A percentile compares a stretch with the other conserved stretches of the same genome.
Evolutionary conservation across 2,329 filamentous ascomycete genomes (phyloP).

Genomic region (Phaeoacremonium minimum): DNA sequence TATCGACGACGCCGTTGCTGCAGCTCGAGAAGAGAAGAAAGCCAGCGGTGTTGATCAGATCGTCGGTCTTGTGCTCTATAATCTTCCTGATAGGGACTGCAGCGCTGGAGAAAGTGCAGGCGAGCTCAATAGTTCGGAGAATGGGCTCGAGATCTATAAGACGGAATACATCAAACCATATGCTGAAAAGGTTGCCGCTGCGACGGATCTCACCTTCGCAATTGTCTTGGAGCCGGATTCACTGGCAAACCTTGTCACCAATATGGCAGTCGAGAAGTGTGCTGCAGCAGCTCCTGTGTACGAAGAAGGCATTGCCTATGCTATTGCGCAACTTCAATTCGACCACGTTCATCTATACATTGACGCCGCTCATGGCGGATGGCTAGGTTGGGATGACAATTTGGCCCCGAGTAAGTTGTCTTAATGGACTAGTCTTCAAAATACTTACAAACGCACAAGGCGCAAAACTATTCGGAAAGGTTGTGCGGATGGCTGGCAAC

Average conservation of each 20-base stretch:
- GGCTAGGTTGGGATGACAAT: constrained; percentile 35
- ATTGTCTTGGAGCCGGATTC: constrained; percentile 39
- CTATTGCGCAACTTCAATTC: constrained; percentile 31
- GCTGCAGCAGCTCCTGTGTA: constrained; percentile 30
- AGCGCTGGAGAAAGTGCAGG: constrained; percentile 35
- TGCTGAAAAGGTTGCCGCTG: constrained; percentile 27
- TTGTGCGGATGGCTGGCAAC: constrained; percentile 27
- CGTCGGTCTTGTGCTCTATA: constrained; percentile 37
- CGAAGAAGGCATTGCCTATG: constrained; percentile 34
- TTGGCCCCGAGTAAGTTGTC: constrained; percentile 25
- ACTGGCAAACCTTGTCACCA: constrained; percentile 25
- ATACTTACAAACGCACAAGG: constrained; percentile 18
- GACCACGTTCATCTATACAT: constrained; percentile 32
- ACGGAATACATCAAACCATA: constrained; percentile 32
- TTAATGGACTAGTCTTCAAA: background rate
- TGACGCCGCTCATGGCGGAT: constrained; percentile 36
- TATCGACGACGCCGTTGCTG: constrained; percentile 33
- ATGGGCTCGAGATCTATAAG: constrained; percentile 34
- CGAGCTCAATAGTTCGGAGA: constrained; percentile 29
- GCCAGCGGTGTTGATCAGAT: constrained; percentile 29
- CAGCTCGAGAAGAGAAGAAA: constrained; percentile 28
- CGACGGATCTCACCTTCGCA: constrained; percentile 33
- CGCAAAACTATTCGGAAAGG: constrained; percentile 32
- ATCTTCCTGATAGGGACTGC: constrained; percentile 40
- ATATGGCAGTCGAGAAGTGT: constrained; percentile 4